phyloP scores from a whole-genome alignment of 257 asterid genomes.

The Nicotiana noctiflora region DNA sequence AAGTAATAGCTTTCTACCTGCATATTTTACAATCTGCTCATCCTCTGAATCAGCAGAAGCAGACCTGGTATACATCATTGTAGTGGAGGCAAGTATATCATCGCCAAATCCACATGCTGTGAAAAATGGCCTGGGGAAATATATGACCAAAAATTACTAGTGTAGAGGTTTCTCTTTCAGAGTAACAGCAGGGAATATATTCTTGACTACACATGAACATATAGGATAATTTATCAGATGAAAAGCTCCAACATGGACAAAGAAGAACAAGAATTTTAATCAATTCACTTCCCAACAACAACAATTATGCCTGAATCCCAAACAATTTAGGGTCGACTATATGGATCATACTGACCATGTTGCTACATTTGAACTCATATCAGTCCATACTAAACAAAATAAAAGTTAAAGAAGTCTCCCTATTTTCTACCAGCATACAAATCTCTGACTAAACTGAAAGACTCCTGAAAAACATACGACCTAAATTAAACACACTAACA shows the following conservation, averaged over 20 bases:
- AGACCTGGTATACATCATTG: conserved; percentile 67
- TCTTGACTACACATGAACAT: neutral
- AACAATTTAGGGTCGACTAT: too few relatives aligned
- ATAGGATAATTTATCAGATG: neutral
- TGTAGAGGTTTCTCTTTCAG: neutral
- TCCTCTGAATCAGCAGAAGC: conserved; percentile 19
- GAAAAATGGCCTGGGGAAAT: conserved; percentile 44
- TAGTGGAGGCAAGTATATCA: conserved; percentile 59
- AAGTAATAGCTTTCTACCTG: conserved; percentile 57
- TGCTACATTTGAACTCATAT: too few relatives aligned
- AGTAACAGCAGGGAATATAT: neutral
- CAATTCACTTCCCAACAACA: neutral
- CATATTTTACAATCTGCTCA: conserved; percentile 30
- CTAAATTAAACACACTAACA: too few relatives aligned
- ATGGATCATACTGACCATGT: too few relatives aligned
- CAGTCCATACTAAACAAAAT: too few relatives aligned
- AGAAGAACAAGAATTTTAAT: neutral
- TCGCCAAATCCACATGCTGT: conserved; percentile 78
- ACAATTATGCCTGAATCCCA: too few relatives aligned
- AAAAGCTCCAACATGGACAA: neutral
- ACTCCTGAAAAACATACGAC: too few relatives aligned
- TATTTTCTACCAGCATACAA: too few relatives aligned
- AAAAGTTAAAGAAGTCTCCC: too few relatives aligned
- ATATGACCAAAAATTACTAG: neutral
- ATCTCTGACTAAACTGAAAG: too few relatives aligned